Base-by-base conservation (phyloP, 2,329 filamentous ascomycete species). In the Curvularia sp. region DNA sequence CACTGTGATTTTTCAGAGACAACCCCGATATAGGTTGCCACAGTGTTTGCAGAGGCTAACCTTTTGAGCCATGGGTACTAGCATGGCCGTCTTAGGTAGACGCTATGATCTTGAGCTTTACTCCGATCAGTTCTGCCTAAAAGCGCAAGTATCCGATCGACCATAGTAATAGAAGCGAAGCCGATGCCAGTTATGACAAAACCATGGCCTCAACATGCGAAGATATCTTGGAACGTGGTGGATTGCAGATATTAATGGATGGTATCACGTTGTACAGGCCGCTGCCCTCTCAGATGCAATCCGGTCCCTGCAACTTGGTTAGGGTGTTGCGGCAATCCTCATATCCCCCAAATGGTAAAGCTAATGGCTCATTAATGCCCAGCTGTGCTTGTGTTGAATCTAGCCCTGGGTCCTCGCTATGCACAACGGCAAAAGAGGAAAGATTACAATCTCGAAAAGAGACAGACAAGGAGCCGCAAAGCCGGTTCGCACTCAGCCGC, bases 251-350 rank as follows among this genome's bases (percentile, higher is more conserved):
- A 47, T 62, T 50, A 38, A 50, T 42, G 27, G 52, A 48, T 62
- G 32, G 61, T 64, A 64, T 59, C 38, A 57, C 46, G 63, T 64
- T 55, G 49, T 48, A 62, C 69, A 63, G 61, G 65, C 61, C 59
- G 49, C 55, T 49, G 55, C 63, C 65, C 67, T 46, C 48, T 38
- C 38, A 46, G 43, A 47, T 27, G 49, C 46, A 38, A 28, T 46
- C 19, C 42, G 15, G 47, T 36, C 47, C 46, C 52, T 55, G 41
- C 47, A n/a, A 52, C 25, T 30, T 25, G 9, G 19, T 30, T 18
- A 13, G 21, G 41, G 21, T 19, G 15, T 19, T 38, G 13, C 27
- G 41, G 13, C 21, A 28, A 25, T 34, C 7, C 12, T 19, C 21
- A 52, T 43, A 19, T 18, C 12, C 15, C 21, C 27, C 30, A 30